A percentile compares a stretch with the other conserved stretches of the same genome.
Conservation (phyloP, 139 green algal genomes). For the Gonium pectorale region DNA sequence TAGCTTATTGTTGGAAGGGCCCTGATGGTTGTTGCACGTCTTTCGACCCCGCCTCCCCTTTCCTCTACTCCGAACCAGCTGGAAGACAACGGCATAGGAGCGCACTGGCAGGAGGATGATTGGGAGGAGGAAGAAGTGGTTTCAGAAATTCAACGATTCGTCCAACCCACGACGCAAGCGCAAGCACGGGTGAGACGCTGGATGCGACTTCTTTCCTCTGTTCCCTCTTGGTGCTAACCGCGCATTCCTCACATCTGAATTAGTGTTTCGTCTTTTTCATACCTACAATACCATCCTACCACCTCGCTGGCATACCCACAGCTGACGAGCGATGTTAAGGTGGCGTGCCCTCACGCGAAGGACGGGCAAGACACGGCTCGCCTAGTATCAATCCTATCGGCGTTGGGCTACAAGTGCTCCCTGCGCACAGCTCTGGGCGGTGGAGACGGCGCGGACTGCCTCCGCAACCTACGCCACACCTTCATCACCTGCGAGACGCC, state of each 20-base stretch:
- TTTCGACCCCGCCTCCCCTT: no score
- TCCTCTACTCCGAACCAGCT: no score
- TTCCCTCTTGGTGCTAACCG: no score
- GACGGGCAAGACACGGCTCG: slow-evolving; percentile 29
- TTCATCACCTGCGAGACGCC: slow-evolving; percentile 40
- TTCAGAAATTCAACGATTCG: slow-evolving; percentile 31
- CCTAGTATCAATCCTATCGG: slow-evolving; percentile 34
- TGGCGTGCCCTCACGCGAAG: not conserved
- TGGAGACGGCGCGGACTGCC: slow-evolving; percentile 58
- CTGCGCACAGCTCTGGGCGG: slow-evolving; percentile 53
- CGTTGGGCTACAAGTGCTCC: slow-evolving; percentile 39
- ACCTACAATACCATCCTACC: no score
- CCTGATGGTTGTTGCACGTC: no score
- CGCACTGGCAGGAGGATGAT: slow-evolving; percentile 5
- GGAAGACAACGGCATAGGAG: slow-evolving; percentile 37
- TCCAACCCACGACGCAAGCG: not conserved
- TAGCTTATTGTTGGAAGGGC: no score
- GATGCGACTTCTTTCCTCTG: no score
- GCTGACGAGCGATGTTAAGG: slow-evolving; percentile 16
- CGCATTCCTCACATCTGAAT: no score
- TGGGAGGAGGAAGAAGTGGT: slow-evolving; percentile 41
- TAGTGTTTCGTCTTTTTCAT: no score
- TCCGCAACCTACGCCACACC: slow-evolving; percentile 62
- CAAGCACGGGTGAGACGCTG: slow-evolving; percentile 16
- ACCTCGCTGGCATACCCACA: not conserved